Base-by-base conservation (phyloP, 2,329 filamentous ascomycete genomes). In the Didymella lethalis region DNA sequence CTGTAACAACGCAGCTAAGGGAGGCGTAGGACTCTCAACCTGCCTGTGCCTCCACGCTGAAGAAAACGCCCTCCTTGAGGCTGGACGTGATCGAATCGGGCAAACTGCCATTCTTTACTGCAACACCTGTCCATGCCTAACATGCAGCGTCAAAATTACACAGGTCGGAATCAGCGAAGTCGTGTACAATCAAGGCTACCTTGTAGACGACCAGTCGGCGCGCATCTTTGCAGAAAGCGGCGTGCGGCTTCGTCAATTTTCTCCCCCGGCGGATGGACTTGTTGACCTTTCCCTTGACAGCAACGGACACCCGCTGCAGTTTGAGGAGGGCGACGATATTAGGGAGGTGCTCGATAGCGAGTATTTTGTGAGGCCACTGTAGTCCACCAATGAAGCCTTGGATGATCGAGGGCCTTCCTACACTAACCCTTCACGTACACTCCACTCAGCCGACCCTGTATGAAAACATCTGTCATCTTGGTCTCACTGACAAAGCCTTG, bases 11-110 rank as follows among this genome's bases (percentile, higher is more conserved):
- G 90, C 87, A 6, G 84, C 86, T 55, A 84, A 85, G 29, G 86
- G 84, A 26, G 95, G 95, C 25, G 84, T 88, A 45, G 88, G 86
- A 0, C 84, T 99, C 20, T 88, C 89, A 4, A 97, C 94, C 6
- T 99, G 95, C 73, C 84, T 98, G 48, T 99, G 95, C 76, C 86
- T 99, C n/a, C 95, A 99, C 76, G 95, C 95, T 0, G 95, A 99
- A 81, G 95, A 99, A 80, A 99, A 99, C 76, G 95, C 95, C 1
- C 83, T 99, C 57, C 83, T 99, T 10, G 95, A 99, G 81, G 95
- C 95, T 20, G 95, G 95, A 0, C 84, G 95, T 68, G 95, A 98
- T 78, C 85, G 95, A 57, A 92, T 99, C 66, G 84, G 92, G 20
- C 90, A 92, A 54, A 91, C 89, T 4, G 87, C 91, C 36, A 90